phyloP scores from a whole-genome alignment of 352 stramenopile species.

The Pythium pyrilobum region DNA sequence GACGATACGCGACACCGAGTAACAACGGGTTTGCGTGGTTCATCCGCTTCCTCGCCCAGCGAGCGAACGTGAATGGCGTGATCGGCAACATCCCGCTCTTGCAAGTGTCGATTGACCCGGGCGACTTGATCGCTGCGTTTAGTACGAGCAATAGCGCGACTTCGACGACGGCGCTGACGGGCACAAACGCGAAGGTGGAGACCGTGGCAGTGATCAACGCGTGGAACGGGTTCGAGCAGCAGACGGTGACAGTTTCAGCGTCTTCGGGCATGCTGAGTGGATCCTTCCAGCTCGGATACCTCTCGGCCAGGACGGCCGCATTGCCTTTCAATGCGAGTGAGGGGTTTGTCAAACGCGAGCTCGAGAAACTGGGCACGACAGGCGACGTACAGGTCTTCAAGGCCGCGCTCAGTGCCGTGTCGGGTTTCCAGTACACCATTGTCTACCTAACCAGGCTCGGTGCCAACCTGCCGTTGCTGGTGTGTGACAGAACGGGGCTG shows the following conservation, averaged over 20 bases:
- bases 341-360: slow-evolving; percentile 33
- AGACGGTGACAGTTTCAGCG: slow-evolving; percentile 75
- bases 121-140: slow-evolving; percentile 53
- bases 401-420: slow-evolving; percentile 25
- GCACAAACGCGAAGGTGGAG: slow-evolving; percentile 70
- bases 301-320: slow-evolving; percentile 67
- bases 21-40: slow-evolving; percentile 83
- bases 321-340: slow-evolving; percentile 71
- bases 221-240: slow-evolving; percentile 91
- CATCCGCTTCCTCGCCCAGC: slow-evolving; percentile 63
- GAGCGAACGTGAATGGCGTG: slow-evolving; percentile 37
- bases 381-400: slow-evolving; percentile 59
- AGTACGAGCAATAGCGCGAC: slow-evolving; percentile 31
- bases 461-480: slow-evolving; percentile 43
- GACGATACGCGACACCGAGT: slow-evolving; percentile 43
- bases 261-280: slow-evolving; percentile 68
- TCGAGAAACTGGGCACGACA: slow-evolving; percentile 41
- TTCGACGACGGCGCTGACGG: slow-evolving; percentile 43
- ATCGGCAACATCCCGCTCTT: slow-evolving; percentile 55
- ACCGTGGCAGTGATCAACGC: slow-evolving; percentile 77
- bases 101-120: slow-evolving; percentile 64
- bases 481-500: slow-evolving; percentile 37
- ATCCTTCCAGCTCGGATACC: slow-evolving; percentile 83
- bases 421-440: slow-evolving; percentile 55
- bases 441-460: slow-evolving; percentile 62